Base-by-base conservation (phyloP, 768 basidiomycete species). In the Suillus brevipes region DNA sequence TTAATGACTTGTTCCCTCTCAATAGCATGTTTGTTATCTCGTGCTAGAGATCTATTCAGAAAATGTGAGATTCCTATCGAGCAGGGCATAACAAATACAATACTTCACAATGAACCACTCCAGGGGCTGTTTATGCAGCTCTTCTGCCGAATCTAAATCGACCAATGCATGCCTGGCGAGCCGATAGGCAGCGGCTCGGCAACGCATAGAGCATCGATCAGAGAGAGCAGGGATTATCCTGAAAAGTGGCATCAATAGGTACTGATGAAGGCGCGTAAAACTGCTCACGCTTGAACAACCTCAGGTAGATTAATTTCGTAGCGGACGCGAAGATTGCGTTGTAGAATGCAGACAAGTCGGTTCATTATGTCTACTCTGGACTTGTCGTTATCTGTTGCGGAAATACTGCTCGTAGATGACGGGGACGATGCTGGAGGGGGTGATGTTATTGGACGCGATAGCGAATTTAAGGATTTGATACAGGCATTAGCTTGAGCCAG, bases 1-100 rank as follows among this genome's bases (percentile, higher is more conserved):
- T 94, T 93, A 69, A 99, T 86, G 25, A 86, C 94, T 75, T 99
- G 96, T 72, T 97, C 95, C 73, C 94, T 93, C 78, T 95, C 97
- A 6, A 89, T 84, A 14, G 85, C 85, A 72, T 88, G 84, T 70
- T 93, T 91, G 73, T 88, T 88, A 73, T 98, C 95, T 14, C 95
- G 88, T 0, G 90, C 86, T 18, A 99, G 81, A 2, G 95, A 89
- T 68, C 95, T 95, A 66, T 12, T 65, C 66, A 64, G 63, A 61
- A 64, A 63, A 59, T 64, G 66, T 66, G 43, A 68, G 63, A 55
- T 14, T 61, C 42, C 50, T 4, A 40, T 43, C 36, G 18, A 14
- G 55, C 23, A 36, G 10, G 34, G 20, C 60, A 62, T 56, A 31
- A 47, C 62, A 45, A 68, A 42, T 18, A n/a, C 71, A 82, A 60